Evolutionary conservation across 1,139 yeast genomes (phyloP), one percentile per base, ranked within the genome.

Genomic region (Lodderomyces beijingensis): DNA sequence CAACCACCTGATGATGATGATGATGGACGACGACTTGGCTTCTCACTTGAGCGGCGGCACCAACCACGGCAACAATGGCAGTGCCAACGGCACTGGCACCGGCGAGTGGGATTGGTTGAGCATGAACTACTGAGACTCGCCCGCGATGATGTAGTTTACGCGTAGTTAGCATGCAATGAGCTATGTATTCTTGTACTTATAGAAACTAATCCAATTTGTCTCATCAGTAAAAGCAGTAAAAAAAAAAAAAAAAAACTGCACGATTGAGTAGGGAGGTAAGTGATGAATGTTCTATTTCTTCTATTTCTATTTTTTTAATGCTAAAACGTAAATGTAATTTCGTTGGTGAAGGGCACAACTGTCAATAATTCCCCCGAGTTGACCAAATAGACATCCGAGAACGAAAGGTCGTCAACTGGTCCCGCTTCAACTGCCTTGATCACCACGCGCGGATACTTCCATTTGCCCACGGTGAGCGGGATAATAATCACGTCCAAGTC

Each of bases 391-490:
- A 10, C n/a, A 9, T 23, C 25, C 11, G 25, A 23, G 14, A 7
- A 23, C 25, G 25, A 6, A 10, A 10, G 7, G 12, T 10, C 25
- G 6, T 6, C 25, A 7, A 14, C 12, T 14, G 10, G 10, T n/a
- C 14, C 25, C 6, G 7, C 16, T 8, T 23, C 23, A 17, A 25
- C 14, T 22, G 18, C 11, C 31, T 59, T 57, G 10, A 87, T 66
- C n/a, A 64, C 67, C 10, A 86, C 62, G 38, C 62, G 69, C 0
- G 97, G 97, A 24, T 85, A 60, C 4, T 65, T 56, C 9, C 88
- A 52, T 41, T 80, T 79, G 0, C 97, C 97, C 15, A 82, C 77
- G 40, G 73, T 78, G 36, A 87, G 54, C 0, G 97, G 96, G 8
- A 87, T 69, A 41, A 89, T 54, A 3, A 71, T 59, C 9, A 88